Conservation (phyloP, 2,329 filamentous ascomycete genomes). For the Ceratocystis destructans region DNA sequence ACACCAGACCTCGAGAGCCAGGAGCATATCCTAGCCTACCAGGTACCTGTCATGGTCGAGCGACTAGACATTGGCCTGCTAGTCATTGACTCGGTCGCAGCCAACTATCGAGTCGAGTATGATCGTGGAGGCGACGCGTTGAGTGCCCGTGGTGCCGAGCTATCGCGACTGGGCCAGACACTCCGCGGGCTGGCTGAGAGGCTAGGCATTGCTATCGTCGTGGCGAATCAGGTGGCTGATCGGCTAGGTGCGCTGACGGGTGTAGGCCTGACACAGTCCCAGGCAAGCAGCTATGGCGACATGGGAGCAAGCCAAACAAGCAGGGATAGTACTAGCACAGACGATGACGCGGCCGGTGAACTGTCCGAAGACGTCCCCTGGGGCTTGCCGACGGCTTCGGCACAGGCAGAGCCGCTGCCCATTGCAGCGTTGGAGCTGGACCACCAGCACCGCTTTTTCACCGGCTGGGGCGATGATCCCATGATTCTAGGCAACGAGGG, state of each 20-base stretch:
- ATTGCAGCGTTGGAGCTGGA: conserved; percentile 55
- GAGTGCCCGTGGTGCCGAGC: conserved; percentile 60
- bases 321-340: conserved; percentile 14
- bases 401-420: conserved; percentile 27
- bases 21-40: conserved; percentile 86
- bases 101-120: conserved; percentile 90
- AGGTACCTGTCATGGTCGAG: conserved; percentile 72
- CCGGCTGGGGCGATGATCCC: conserved; percentile 74
- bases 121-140: conserved; percentile 41
- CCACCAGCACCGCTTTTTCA: conserved; percentile 90
- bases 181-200: conserved; percentile 62
- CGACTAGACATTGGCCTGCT: conserved; percentile 68
- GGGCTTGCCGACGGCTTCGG: conserved; percentile 21
- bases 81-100: conserved; percentile 80
- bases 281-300: neutral
- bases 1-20: conserved; percentile 87
- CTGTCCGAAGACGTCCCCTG: conserved; percentile 25
- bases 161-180: conserved; percentile 61
- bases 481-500: conserved; percentile 25
- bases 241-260: conserved; percentile 42
- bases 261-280: conserved; percentile 18
- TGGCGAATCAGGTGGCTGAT: conserved; percentile 92
- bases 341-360: conserved; percentile 22
- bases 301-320: conserved; percentile 20
- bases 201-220: conserved; percentile 68